Percentiles rank a stretch among this genome's conserved stretches.
Evolutionary conservation across 73 alveolate genomes (phyloP).

Genomic region (Paraurostyla sp.): DNA sequence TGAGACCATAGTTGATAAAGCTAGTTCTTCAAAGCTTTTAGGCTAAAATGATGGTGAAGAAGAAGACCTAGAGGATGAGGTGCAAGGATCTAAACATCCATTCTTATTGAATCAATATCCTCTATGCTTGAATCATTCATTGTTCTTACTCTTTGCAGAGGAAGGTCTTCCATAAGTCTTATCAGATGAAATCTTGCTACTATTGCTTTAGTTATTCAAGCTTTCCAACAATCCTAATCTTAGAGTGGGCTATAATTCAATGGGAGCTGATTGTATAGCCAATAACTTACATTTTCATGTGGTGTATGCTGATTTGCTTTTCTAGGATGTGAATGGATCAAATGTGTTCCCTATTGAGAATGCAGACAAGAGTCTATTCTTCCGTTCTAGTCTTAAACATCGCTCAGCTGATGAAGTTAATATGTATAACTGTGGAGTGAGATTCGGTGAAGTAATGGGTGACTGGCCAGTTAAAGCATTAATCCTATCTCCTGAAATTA

Average conservation of each 20-base stretch:
- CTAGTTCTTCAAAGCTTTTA: too few species aligned
- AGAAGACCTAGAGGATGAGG: slow-evolving; percentile 74
- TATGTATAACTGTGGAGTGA: slow-evolving; percentile 79
- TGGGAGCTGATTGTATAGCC: slow-evolving; percentile 84
- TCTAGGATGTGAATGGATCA: slow-evolving; percentile 19
- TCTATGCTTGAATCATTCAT: slow-evolving; percentile 60
- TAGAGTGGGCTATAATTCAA: slow-evolving; percentile 80
- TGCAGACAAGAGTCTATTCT: slow-evolving; percentile 46
- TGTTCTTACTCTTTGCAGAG: slow-evolving; percentile 73
- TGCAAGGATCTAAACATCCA: slow-evolving; percentile 74
- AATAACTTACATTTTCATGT: slow-evolving; percentile 82
- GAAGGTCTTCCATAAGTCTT: slow-evolving; percentile 83
- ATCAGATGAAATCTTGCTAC: slow-evolving; percentile 72
- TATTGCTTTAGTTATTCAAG: slow-evolving; percentile 69
- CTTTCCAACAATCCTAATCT: slow-evolving; percentile 49
- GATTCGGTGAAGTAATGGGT: slow-evolving; percentile 57
- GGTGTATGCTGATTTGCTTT: slow-evolving; percentile 60
- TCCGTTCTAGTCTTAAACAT: slow-evolving; percentile 66
- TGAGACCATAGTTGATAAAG: slow-evolving; percentile 70
- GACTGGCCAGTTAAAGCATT: slow-evolving; percentile 76
- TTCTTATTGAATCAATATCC: slow-evolving; percentile 75
- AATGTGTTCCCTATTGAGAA: slow-evolving; percentile 76
- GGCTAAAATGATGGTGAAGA: slow-evolving; percentile 50
- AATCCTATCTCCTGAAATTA: slow-evolving; percentile 61
- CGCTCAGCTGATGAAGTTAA: slow-evolving; percentile 73